Base-by-base conservation (phyloP, 2,329 filamentous ascomycete genomes). In the Epichloe festucae region DNA sequence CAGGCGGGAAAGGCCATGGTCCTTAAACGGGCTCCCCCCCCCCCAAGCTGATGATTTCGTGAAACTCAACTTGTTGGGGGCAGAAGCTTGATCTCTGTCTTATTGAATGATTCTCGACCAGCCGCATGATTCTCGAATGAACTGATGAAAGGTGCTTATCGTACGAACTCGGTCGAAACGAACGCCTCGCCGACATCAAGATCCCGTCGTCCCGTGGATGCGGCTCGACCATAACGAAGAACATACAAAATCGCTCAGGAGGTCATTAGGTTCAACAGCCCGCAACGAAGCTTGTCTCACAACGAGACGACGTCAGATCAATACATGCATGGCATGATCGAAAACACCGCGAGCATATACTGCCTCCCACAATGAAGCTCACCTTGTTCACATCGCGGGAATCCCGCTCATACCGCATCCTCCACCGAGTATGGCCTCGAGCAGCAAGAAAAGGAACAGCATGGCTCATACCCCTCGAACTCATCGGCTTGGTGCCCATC, bases 401-500 rank as follows among this genome's bases (percentile, higher is more conserved):
- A 43, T 51, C 55, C 55, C 27, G 55, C 52, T 62, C 57, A 46
- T 81, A 81, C 63, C 70, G 67, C 67, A 73, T 84, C 58, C 64
- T 87, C 34, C 78, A 75, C 55, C 77, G 78, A 57, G 69, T 71
- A 66, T 81, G 77, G 78, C 79, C 66, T 67, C 74, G 68, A 68
- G 38, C 58, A 12, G 53, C 65, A 35, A 77, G 65, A 66, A 75
- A 65, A 67, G 79, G 65, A 62, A 81, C 76, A 72, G 83, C 70
- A 74, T 79, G 67, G 62, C 71, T 87, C 56, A 78, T 90, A 71
- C 61, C 78, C 48, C 62, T 81, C 49, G 87, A 91, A 68, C 74
- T 90, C 49, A 67, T 70, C 39, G 76, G 82, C 56, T 78, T 82
- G 23, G 72, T 91, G 52, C 76, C 81, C 15, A 70, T 78, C 48